Base-by-base conservation (phyloP, 805 yeast genomes). In the Komagataella ulmi region DNA sequence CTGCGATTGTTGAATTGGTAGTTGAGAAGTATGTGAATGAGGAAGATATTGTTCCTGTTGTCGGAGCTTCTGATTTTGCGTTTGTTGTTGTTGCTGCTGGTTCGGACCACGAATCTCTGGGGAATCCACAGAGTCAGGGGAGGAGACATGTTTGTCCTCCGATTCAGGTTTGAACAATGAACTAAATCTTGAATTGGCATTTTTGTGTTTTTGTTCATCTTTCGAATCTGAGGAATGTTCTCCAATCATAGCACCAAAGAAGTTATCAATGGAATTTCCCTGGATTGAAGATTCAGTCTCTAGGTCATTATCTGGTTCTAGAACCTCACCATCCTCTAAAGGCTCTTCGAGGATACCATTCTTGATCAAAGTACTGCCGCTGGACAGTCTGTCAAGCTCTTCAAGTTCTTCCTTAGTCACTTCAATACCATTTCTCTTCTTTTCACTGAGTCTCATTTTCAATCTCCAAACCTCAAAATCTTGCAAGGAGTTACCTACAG, bases 391-490 rank as follows among this genome's bases (percentile, higher is more conserved):
- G 7, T 45, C 47, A 3, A 45, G 47, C 44, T 50, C 40, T 21
- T 50, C 46, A 30, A 40, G 17, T 24, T 52, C 67, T 19, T 59
- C 57, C 36, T 58, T 61, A 12, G 64, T 58, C 19, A 67, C 62
- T 7, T 54, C 59, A 49, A 72, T 77, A 4, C 78, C 79, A 49
- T 73, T 70, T 56, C 71, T 68, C 54, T 66, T 70, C 43, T 70
- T 70, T 45, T 78, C 79, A 58, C 77, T 77, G 49, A 70, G 62
- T 54, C 70, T 71, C 82, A 77, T 75, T 54, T 68, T 70, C 49
- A 72, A 62, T 61, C 77, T 77, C 84, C 84, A 79, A 54, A 68
- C 71, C 59, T 79, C 85, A 57, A 79, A 79, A 55, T 79, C 84
- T 51, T 75, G 74, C 3, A 76, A 75, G 0, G 82, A 73, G 51